phyloP scores from a whole-genome alignment of 352 stramenopile species.

The Phytophthora cactorum region DNA sequence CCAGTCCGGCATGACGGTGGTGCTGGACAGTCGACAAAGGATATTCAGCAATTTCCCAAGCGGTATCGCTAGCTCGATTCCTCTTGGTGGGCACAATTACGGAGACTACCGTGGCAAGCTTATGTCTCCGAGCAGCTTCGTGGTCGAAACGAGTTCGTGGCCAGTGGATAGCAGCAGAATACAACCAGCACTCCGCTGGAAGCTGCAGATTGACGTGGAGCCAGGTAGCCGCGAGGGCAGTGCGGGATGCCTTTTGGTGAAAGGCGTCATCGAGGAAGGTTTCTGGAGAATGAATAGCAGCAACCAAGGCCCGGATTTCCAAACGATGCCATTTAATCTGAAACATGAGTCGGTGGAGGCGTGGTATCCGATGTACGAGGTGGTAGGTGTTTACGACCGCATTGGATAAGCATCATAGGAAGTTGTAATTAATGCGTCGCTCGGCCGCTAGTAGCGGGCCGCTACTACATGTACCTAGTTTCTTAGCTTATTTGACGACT shows the following conservation, averaged over 20 bases:
- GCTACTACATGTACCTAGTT: no score
- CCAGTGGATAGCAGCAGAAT: constrained; percentile 6
- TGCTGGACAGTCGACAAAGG: constrained; percentile 47
- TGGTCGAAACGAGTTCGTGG: constrained; percentile 46
- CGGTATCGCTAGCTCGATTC: constrained; percentile 46
- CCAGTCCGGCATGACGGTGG: constrained; percentile 33
- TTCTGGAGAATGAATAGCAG: constrained; percentile 10
- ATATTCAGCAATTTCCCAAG: constrained; percentile 55
- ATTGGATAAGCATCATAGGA: constrained; percentile 6
- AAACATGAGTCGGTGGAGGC: constrained; percentile 25
- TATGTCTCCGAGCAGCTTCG: constrained; percentile 32
- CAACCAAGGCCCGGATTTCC: constrained; percentile 11
- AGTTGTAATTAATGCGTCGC: no score
- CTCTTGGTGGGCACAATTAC: constrained; percentile 37
- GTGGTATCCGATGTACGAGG: constrained; percentile 30
- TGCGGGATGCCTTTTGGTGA: constrained; percentile 10
- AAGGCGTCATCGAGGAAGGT: constrained; percentile 24
- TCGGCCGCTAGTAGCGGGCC: no score
- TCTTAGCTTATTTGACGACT: no score
- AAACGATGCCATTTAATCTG: constrained; percentile 15
- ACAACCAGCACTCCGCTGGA: constrained; percentile 27
- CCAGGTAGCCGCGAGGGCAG: not conserved
- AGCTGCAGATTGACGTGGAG: constrained; percentile 28
- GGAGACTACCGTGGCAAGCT: constrained; percentile 58
- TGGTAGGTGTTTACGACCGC: constrained; percentile 28